phyloP scores from a whole-genome alignment of 345 rosid genomes.

The Diplotaxis tenuifolia region DNA sequence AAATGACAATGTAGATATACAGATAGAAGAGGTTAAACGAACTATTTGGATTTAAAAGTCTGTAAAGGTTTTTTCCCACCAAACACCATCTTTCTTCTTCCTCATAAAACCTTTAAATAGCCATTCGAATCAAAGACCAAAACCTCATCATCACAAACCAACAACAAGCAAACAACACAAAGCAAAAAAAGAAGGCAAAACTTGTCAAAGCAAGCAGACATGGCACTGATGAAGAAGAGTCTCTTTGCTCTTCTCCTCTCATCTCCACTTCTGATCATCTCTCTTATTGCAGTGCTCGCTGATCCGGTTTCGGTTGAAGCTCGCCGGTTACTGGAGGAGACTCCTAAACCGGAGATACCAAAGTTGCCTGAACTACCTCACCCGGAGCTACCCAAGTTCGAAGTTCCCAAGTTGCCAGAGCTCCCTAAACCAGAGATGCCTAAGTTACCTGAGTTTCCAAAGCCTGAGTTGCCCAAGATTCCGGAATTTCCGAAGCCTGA shows the following conservation, averaged over 20 bases:
- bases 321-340: conserved; percentile 34
- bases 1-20: conserved; percentile 25
- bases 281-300: conserved; percentile 20
- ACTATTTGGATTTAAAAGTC: conserved; percentile 4
- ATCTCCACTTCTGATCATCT: conserved; percentile 29
- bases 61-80: conserved; percentile 27
- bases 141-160: conserved; percentile 29
- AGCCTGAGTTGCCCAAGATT: conserved; percentile 23
- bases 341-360: conserved; percentile 38
- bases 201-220: conserved; percentile 24
- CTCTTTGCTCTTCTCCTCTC: conserved; percentile 17
- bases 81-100: conserved; percentile 26
- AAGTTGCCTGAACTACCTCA: conserved; percentile 29
- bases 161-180: conserved; percentile 14
- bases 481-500: conserved; percentile 25
- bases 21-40: conserved; percentile 38
- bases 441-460: conserved; percentile 23
- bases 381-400: conserved; percentile 32
- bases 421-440: conserved; percentile 32
- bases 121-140: conserved; percentile 9
- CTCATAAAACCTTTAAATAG: conserved; percentile 22
- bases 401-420: conserved; percentile 30
- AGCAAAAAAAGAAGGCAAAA: conserved; percentile 20
- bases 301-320: conserved; percentile 24
- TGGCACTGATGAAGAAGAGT: conserved; percentile 33